Percentiles rank a stretch among this genome's conserved stretches.
Evolutionary conservation across 768 basidiomycete species (phyloP).

Genomic region (Russula ochroleuca): DNA sequence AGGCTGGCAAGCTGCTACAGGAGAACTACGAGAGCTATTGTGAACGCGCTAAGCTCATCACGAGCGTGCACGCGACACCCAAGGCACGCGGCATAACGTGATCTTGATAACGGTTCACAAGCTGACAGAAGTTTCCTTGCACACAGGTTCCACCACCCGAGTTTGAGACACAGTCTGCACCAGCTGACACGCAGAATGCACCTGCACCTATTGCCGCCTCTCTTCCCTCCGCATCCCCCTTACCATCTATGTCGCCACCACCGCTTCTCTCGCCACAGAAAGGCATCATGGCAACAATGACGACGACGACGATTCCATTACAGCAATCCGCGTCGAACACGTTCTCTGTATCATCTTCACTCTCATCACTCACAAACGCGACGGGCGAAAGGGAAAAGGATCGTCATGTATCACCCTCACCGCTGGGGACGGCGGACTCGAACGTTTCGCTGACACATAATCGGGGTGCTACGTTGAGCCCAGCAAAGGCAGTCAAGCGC

Average conservation of each 20-base stretch:
- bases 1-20: conserved; percentile 86
- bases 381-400: conserved; percentile 42
- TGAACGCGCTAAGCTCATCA: conserved; percentile 81
- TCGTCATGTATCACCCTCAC: conserved; percentile 63
- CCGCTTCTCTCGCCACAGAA: conserved; percentile 32
- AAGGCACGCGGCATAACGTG: conserved; percentile 40
- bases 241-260: conserved; percentile 32
- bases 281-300: conserved; percentile 30
- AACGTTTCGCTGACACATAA: conserved; percentile 44
- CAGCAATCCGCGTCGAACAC: conserved; percentile 40
- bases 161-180: conserved; percentile 43
- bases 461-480: conserved; percentile 32
- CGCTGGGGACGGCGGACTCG: conserved; percentile 65
- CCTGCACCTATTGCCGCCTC: conserved; percentile 32
- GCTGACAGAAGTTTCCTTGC: not conserved
- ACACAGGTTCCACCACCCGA: conserved; percentile 52
- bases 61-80: conserved; percentile 86
- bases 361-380: conserved; percentile 35
- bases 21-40: conserved; percentile 89
- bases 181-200: conserved; percentile 33
- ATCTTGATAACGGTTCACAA: not conserved
- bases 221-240: conserved; percentile 34
- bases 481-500: conserved; percentile 65
- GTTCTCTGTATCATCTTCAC: conserved; percentile 35
- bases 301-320: conserved; percentile 41